These are phyloP conservation scores for Aspergillus candidus DNA, from an alignment of 2,329 filamentous ascomycete species.

Conservation along the genomic window DNA sequence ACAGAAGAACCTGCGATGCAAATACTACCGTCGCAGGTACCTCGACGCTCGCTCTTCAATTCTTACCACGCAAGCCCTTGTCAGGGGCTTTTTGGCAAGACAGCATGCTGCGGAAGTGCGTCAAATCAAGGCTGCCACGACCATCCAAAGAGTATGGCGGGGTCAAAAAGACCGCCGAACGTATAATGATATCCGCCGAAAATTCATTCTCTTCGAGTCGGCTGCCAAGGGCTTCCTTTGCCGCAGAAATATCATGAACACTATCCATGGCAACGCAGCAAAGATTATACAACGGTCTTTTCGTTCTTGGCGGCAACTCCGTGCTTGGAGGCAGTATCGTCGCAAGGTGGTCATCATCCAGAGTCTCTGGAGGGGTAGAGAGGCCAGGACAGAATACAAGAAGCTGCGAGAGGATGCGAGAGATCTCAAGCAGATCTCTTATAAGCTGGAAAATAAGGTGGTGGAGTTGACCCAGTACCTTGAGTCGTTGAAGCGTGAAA, in stretches of 20 bases:
- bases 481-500: slow-evolving; percentile 87
- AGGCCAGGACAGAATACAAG: slow-evolving; percentile 81
- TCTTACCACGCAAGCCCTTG: slow-evolving; percentile 69
- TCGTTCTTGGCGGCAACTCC: slow-evolving; percentile 72
- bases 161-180: slow-evolving; percentile 81
- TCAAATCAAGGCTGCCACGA: slow-evolving; percentile 78
- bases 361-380: slow-evolving; percentile 83
- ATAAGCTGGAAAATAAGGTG: slow-evolving; percentile 99
- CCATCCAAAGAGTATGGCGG: slow-evolving; percentile 92
- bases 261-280: slow-evolving; percentile 84
- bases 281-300: slow-evolving; percentile 85
- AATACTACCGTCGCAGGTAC: slow-evolving; percentile 90
- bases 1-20: slow-evolving; percentile 93
- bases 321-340: slow-evolving; percentile 80
- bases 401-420: slow-evolving; percentile 86
- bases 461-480: slow-evolving; percentile 93
- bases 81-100: slow-evolving; percentile 71
- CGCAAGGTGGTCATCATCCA: slow-evolving; percentile 85
- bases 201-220: slow-evolving; percentile 83
- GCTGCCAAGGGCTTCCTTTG: slow-evolving; percentile 86
- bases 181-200: slow-evolving; percentile 71
- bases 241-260: slow-evolving; percentile 88
- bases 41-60: slow-evolving; percentile 79
- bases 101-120: slow-evolving; percentile 73
- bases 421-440: slow-evolving; percentile 98